Percentiles rank a stretch among this genome's conserved stretches.
Conservation (phyloP, 2,329 filamentous ascomycete species). For the Hansfordia pulvinata region DNA sequence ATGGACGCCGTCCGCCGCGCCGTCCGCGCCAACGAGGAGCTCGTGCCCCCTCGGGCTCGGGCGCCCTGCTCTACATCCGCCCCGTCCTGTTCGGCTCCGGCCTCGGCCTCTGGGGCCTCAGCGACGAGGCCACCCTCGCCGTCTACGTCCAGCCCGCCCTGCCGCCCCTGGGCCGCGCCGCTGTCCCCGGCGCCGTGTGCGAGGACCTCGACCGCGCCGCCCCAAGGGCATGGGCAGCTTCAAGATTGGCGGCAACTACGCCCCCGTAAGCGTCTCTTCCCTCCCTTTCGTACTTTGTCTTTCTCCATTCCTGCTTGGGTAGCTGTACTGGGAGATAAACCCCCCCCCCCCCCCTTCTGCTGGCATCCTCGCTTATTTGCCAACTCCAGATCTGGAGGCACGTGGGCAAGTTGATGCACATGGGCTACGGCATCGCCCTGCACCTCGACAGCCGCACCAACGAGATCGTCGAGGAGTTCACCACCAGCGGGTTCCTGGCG, state of each 20-base stretch:
- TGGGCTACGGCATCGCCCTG: slow-evolving; percentile 2
- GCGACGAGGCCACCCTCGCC: slow-evolving; percentile 2
- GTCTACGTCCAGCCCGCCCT: slow-evolving; percentile 1
- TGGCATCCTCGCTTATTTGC: no score
- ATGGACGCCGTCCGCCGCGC: slow-evolving; percentile 1
- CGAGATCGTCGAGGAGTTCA: slow-evolving; percentile 4
- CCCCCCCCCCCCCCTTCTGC: no score
- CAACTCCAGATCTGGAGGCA: slow-evolving; percentile 1
- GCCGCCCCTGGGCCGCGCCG: slow-evolving; percentile 1
- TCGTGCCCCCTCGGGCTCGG: slow-evolving; percentile 1
- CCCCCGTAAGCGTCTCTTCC: no score
- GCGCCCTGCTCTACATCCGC: slow-evolving; percentile 2
- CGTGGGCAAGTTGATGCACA: not conserved
- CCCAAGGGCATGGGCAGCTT: slow-evolving; percentile 2
- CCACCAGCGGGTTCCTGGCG: slow-evolving; percentile 3
- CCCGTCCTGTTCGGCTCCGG: slow-evolving; percentile 2
- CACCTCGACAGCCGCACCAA: slow-evolving; percentile 1
- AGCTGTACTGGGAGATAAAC: no score
- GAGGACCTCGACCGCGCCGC: slow-evolving; percentile 3
- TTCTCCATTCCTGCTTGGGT: no score
- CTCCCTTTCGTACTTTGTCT: no score
- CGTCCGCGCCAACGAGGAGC: slow-evolving; percentile 1
- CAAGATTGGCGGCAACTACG: slow-evolving; percentile 3
- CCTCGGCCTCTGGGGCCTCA: no score
- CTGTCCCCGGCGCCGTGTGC: slow-evolving; percentile 1